Percentiles rank a stretch among this genome's conserved stretches.
phyloP scores from a whole-genome alignment of 1,284 basidiomycete species.

The Trichosporon sp. region DNA sequence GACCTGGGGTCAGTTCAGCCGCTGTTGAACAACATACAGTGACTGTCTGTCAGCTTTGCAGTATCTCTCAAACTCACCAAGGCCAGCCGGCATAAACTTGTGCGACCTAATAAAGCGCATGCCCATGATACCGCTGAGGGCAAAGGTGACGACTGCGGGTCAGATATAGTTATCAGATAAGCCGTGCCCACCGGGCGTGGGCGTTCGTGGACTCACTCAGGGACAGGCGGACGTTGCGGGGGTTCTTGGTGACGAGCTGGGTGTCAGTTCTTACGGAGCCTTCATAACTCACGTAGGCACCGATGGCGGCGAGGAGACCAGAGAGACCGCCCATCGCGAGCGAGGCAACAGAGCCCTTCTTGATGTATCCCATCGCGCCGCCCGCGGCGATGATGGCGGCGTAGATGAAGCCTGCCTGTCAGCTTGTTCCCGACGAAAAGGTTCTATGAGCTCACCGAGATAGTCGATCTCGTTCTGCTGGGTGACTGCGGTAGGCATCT shows the following conservation, averaged over 20 bases:
- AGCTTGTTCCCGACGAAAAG: not conserved
- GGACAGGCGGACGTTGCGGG: slow-evolving; percentile 38
- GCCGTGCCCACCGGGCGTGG: not conserved
- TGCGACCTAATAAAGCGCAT: slow-evolving; percentile 39
- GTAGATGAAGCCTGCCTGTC: slow-evolving; percentile 43
- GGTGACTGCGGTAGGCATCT: not conserved
- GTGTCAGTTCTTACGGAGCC: not conserved
- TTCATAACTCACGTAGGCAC: slow-evolving; percentile 42
- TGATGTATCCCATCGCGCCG: slow-evolving; percentile 45
- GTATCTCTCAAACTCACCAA: slow-evolving; percentile 39
- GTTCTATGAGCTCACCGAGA: not conserved
- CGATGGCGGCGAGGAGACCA: slow-evolving; percentile 42
- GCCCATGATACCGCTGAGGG: slow-evolving; percentile 42
- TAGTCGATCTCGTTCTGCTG: slow-evolving; percentile 16
- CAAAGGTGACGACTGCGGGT: slow-evolving; percentile 34
- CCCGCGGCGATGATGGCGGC: slow-evolving; percentile 43
- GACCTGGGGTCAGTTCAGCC: slow-evolving; percentile 22
- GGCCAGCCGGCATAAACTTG: slow-evolving; percentile 54
- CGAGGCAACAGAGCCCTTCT: slow-evolving; percentile 48
- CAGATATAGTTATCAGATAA: not conserved
- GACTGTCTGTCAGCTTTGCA: slow-evolving; percentile 22
- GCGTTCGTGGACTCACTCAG: slow-evolving; percentile 35
- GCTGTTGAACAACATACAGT: not conserved
- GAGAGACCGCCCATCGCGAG: slow-evolving; percentile 41
- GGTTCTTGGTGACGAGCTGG: slow-evolving; percentile 41